Evolutionary conservation across 805 yeast genomes (phyloP).

Genomic region (Candida oleophila): DNA sequence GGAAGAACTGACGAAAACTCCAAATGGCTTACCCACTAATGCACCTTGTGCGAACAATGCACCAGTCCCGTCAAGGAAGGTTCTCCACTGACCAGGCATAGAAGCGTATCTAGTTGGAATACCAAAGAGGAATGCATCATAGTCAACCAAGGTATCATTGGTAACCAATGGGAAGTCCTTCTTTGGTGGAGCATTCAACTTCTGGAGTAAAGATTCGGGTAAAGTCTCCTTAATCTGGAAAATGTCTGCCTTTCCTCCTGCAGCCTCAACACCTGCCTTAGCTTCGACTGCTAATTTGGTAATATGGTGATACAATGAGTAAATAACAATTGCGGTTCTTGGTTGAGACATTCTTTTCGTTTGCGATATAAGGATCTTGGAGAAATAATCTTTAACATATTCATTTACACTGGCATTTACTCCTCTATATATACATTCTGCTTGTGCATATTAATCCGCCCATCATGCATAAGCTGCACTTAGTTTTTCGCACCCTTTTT

Average conservation of each 20-base stretch:
- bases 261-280: slow-evolving; percentile 61
- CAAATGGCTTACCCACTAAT: slow-evolving; percentile 70
- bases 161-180: slow-evolving; percentile 56
- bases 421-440: neutral
- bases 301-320: slow-evolving; percentile 76
- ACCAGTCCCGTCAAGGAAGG: slow-evolving; percentile 79
- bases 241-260: slow-evolving; percentile 61
- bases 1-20: slow-evolving; percentile 70
- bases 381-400: too few relatives aligned
- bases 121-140: slow-evolving; percentile 77
- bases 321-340: slow-evolving; percentile 37
- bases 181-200: slow-evolving; percentile 54
- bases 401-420: too few relatives aligned
- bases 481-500: too few relatives aligned
- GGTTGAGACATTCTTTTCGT: slow-evolving; percentile 19
- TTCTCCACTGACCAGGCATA: slow-evolving; percentile 71
- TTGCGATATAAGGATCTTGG: too few relatives aligned
- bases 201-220: slow-evolving; percentile 47
- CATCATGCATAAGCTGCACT: too few relatives aligned
- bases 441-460: too few relatives aligned
- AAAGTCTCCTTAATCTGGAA: slow-evolving; percentile 73
- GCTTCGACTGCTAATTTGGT: slow-evolving; percentile 59
- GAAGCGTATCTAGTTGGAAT: slow-evolving; percentile 79
- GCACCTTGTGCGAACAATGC: slow-evolving; percentile 72
- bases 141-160: slow-evolving; percentile 51